phyloP scores from a whole-genome alignment of 2,329 filamentous ascomycete genomes.

The Colletotrichum coccodes region DNA sequence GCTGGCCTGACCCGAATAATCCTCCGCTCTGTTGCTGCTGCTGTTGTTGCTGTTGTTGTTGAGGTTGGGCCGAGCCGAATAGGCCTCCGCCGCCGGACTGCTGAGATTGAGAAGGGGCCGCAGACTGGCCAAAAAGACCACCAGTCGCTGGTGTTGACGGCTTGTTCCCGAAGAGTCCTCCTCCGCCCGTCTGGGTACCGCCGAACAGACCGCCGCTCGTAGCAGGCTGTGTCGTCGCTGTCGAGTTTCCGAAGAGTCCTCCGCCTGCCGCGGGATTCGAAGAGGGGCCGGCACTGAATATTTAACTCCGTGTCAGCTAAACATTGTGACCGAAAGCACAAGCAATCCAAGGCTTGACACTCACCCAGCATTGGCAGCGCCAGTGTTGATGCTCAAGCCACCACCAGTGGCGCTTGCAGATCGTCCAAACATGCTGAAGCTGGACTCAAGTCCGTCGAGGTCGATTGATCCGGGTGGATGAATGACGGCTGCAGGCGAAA shows the following conservation, averaged over 20 bases:
- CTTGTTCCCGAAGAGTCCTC: conserved; percentile 25
- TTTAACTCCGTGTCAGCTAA: not conserved
- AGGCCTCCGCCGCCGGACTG: conserved; percentile 36
- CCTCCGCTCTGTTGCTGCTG: conserved; percentile 35
- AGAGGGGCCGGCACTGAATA: conserved; percentile 4
- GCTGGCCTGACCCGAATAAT: conserved; percentile 22
- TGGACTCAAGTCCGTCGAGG: conserved; percentile 2
- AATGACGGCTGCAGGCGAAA: not conserved
- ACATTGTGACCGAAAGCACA: too few species aligned
- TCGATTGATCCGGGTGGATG: too few species aligned
- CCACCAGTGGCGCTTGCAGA: conserved; percentile 44
- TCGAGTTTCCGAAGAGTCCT: conserved; percentile 23
- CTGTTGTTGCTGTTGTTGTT: conserved; percentile 31
- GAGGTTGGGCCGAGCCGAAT: conserved; percentile 10
- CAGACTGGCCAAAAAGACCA: conserved; percentile 44
- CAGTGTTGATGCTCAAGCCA: conserved; percentile 72
- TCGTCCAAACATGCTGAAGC: conserved; percentile 21
- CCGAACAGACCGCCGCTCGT: conserved; percentile 50
- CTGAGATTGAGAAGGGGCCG: conserved; percentile 38
- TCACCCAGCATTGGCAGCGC: conserved; percentile 67
- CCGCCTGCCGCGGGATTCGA: conserved; percentile 24
- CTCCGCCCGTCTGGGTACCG: conserved; percentile 40
- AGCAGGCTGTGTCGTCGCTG: conserved; percentile 41
- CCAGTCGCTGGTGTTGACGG: conserved; percentile 42
- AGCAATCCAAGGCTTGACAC: conserved; percentile 36